These are phyloP conservation scores for Mycosphaerella sp. DNA, from an alignment of 2,329 filamentous ascomycete genomes.

Conservation along the genomic window DNA sequence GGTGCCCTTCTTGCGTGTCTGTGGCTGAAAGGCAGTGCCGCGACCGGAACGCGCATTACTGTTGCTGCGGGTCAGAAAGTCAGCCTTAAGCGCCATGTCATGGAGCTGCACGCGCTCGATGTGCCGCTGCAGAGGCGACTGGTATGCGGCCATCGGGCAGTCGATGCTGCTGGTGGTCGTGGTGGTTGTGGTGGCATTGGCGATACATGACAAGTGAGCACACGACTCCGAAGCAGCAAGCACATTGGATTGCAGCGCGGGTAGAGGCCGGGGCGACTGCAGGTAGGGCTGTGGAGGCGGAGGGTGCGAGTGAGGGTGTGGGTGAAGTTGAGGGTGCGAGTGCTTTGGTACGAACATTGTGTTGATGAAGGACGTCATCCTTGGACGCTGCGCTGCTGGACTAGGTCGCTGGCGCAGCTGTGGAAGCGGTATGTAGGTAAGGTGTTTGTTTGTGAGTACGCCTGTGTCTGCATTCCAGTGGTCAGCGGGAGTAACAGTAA, in stretches of 20 bases:
- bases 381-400: background rate
- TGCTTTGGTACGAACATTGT: slow-evolving; percentile 61
- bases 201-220: slow-evolving; percentile 23
- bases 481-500: background rate
- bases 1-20: slow-evolving; percentile 76
- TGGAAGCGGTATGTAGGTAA: background rate
- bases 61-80: slow-evolving; percentile 38
- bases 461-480: background rate
- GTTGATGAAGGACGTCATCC: slow-evolving; percentile 72
- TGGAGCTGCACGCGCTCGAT: slow-evolving; percentile 26
- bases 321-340: background rate
- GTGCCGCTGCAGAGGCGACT: slow-evolving; percentile 32
- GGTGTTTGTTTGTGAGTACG: background rate
- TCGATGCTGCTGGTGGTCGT: slow-evolving; percentile 11
- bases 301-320: background rate
- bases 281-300: slow-evolving; percentile 3
- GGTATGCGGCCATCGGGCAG: slow-evolving; percentile 29
- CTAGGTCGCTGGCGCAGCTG: background rate
- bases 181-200: background rate
- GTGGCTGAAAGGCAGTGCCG: slow-evolving; percentile 84
- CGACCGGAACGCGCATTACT: slow-evolving; percentile 54
- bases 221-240: slow-evolving; percentile 40
- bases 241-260: slow-evolving; percentile 39
- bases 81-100: slow-evolving; percentile 28
- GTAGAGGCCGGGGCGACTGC: slow-evolving; percentile 33